Evolutionary conservation across 345 rosid species (phyloP).

Genomic region (Eucalyptus melliodora): DNA sequence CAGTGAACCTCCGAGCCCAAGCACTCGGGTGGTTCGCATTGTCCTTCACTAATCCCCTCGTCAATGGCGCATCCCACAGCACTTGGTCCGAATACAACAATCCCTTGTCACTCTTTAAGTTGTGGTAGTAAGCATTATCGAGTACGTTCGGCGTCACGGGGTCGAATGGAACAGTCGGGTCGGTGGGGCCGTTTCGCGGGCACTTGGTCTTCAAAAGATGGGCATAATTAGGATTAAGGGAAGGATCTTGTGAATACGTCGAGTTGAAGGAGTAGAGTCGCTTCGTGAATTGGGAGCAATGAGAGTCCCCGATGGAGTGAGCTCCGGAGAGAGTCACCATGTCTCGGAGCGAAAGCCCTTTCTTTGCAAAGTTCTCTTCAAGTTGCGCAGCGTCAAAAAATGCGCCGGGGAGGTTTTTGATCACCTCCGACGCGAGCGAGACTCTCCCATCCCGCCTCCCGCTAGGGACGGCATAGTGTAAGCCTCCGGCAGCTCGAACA

Average conservation of each 20-base stretch:
- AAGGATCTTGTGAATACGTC: background rate
- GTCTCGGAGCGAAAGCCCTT: background rate
- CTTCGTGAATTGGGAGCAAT: background rate
- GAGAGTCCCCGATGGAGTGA: background rate
- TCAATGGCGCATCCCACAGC: background rate
- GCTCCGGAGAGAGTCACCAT: background rate
- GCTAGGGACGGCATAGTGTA: constrained; percentile 5
- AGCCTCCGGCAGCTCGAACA: background rate
- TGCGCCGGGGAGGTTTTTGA: constrained; percentile 5
- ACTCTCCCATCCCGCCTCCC: constrained; percentile 35
- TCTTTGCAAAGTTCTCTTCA: background rate
- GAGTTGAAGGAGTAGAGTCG: background rate
- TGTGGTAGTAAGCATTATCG: constrained; percentile 1
- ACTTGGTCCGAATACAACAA: constrained; percentile 3
- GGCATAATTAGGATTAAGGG: background rate
- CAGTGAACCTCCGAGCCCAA: background rate
- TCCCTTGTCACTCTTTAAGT: background rate
- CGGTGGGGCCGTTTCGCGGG: background rate
- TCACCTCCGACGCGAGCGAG: constrained; percentile 1
- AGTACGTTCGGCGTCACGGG: background rate
- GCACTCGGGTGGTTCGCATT: background rate
- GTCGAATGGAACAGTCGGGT: background rate
- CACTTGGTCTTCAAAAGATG: background rate
- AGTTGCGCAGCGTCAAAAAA: background rate
- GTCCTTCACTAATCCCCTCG: background rate